Evolutionary conservation across 176 grass and related monocot genomes (phyloP).

Genomic region (Elymus sibiricus): DNA sequence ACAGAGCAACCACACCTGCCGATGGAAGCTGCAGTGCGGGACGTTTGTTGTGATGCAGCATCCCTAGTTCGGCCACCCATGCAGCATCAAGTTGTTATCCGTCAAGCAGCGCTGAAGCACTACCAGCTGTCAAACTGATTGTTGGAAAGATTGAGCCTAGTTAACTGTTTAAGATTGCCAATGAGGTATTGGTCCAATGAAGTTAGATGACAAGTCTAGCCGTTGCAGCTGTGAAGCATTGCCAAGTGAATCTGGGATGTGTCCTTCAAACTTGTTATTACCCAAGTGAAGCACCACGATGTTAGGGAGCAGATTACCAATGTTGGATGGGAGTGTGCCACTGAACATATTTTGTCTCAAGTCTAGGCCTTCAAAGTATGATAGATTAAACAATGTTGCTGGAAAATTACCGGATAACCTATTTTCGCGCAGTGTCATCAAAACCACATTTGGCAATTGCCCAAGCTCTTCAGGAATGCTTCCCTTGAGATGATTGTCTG

Average conservation of each 20-base stretch:
- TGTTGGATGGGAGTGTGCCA: not conserved
- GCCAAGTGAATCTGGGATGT: slow-evolving; percentile 15
- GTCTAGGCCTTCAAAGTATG: rapidly evolving
- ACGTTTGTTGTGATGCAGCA: too few relatives aligned
- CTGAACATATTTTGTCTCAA: not conserved
- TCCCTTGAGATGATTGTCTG: not conserved
- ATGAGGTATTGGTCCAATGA: slow-evolving; percentile 11
- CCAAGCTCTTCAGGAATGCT: not conserved
- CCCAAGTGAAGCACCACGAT: too few relatives aligned
- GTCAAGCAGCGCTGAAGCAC: too few relatives aligned
- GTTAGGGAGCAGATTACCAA: not conserved
- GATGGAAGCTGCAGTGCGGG: too few relatives aligned
- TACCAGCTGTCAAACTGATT: too few relatives aligned
- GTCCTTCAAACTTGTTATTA: slow-evolving; percentile 1
- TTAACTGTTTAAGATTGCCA: slow-evolving; percentile 31
- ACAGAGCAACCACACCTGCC: too few relatives aligned
- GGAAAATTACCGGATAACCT: not conserved
- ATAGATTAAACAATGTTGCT: not conserved
- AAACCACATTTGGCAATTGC: not conserved
- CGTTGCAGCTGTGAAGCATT: not conserved
- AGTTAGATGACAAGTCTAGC: not conserved
- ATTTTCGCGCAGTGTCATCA: too few relatives aligned
- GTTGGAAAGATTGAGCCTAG: not conserved
- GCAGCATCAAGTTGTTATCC: too few relatives aligned
- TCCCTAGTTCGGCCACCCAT: too few relatives aligned